Evolutionary conservation across 371 early-diverging fungal genomes (phyloP).

Genomic region (Saksenaea oblongispora): DNA sequence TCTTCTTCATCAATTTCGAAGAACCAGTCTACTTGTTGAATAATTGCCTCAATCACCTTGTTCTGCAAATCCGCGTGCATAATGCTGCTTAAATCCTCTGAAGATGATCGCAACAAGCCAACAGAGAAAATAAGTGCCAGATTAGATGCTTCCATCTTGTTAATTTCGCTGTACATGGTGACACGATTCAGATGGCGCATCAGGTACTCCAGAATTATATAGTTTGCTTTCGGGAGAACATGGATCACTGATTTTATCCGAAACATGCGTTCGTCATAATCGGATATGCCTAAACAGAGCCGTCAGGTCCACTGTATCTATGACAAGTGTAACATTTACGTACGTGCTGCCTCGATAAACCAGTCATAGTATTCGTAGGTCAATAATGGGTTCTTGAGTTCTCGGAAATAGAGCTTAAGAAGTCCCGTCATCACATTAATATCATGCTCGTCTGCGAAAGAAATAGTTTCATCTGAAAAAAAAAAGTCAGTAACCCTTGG

Average conservation of each 20-base stretch:
- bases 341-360: slow-evolving; percentile 79
- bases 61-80: slow-evolving; percentile 59
- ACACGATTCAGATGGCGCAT: slow-evolving; percentile 73
- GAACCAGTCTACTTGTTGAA: slow-evolving; percentile 65
- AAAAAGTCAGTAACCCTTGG: neutral
- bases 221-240: slow-evolving; percentile 68
- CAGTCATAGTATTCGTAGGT: slow-evolving; percentile 77
- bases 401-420: slow-evolving; percentile 83
- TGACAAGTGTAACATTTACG: slow-evolving; percentile 12
- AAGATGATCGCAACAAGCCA: slow-evolving; percentile 51
- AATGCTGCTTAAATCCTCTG: slow-evolving; percentile 54
- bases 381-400: slow-evolving; percentile 76
- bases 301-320: neutral
- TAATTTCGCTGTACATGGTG: slow-evolving; percentile 61
- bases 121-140: slow-evolving; percentile 84
- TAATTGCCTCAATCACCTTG: slow-evolving; percentile 58
- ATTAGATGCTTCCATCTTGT: slow-evolving; percentile 88
- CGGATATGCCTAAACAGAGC: slow-evolving; percentile 53
- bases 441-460: slow-evolving; percentile 62
- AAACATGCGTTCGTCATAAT: slow-evolving; percentile 76
- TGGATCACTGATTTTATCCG: slow-evolving; percentile 72
- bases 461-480: slow-evolving; percentile 32
- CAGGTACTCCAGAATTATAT: slow-evolving; percentile 68
- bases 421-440: slow-evolving; percentile 78
- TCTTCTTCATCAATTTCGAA: slow-evolving; percentile 45